Evolutionary conservation across 257 asterid genomes (phyloP).

Genomic region (Forsythia viridissima): DNA sequence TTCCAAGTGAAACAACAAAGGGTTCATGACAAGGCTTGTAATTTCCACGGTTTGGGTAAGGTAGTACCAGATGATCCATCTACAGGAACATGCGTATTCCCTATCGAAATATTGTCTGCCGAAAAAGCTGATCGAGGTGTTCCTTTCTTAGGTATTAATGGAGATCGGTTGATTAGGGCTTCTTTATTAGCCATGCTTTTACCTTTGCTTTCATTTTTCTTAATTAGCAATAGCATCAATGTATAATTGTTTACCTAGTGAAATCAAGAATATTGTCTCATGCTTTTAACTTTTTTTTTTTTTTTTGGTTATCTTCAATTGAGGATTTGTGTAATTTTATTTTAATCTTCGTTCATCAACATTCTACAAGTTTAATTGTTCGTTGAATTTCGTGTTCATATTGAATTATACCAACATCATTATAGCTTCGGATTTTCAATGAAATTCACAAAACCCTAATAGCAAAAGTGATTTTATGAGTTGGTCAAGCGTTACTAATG

Average conservation of each 20-base stretch:
- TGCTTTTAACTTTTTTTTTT: no score
- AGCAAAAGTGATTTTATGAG: no score
- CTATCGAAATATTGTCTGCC: constrained; percentile 24
- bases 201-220: neutral
- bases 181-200: neutral
- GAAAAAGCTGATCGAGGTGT: neutral
- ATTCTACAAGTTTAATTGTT: no score
- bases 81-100: constrained; percentile 15
- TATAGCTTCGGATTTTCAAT: no score
- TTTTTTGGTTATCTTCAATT: no score
- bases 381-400: no score
- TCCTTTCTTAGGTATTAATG: neutral
- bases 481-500: no score
- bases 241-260: neutral
- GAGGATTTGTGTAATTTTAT: no score
- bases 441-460: no score
- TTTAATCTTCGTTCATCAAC: no score
- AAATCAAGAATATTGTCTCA: neutral
- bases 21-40: constrained; percentile 19
- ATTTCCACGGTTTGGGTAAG: constrained; percentile 33
- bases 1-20: constrained; percentile 42
- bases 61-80: constrained; percentile 38
- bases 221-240: no score
- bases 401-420: no score
- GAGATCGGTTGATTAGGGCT: neutral